These are phyloP conservation scores for Alternaria hordeiaustralica DNA, from an alignment of 2,329 filamentous ascomycete genomes.

Conservation along the genomic window DNA sequence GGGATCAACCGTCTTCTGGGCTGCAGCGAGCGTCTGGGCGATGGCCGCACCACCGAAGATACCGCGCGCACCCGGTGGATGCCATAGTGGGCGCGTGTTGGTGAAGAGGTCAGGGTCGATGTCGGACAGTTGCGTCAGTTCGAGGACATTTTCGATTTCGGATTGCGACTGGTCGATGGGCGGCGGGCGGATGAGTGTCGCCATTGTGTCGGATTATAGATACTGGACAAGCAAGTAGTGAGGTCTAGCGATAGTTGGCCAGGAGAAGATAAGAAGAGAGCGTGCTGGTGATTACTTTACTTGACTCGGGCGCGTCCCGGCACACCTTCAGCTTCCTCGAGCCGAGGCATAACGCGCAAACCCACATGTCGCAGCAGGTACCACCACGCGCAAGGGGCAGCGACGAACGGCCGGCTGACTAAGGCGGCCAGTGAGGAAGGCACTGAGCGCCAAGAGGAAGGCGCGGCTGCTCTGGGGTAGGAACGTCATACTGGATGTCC, in stretches of 20 bases:
- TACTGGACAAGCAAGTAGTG: background rate
- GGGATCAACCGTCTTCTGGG: constrained; percentile 81
- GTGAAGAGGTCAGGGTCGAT: constrained; percentile 90
- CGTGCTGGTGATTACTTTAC: background rate
- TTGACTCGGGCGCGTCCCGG: constrained; percentile 13
- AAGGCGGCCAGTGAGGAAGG: constrained; percentile 2
- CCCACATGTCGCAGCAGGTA: constrained; percentile 9
- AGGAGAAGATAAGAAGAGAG: background rate
- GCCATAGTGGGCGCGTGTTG: constrained; percentile 90
- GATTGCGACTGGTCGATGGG: constrained; percentile 74
- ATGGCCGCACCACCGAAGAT: constrained; percentile 95
- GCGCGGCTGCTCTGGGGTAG: constrained; percentile 7
- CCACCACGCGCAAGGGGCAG: constrained; percentile 1
- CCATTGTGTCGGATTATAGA: constrained; percentile 30
- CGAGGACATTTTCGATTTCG: constrained; percentile 86
- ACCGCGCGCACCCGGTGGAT: constrained; percentile 87
- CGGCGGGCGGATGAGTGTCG: constrained; percentile 77
- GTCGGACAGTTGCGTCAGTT: constrained; percentile 79
- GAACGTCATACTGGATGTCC: constrained; percentile 19
- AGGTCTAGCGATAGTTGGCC: background rate
- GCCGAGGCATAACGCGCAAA: constrained; percentile 26
- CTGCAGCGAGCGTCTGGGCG: constrained; percentile 86
- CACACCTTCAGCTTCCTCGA: constrained; percentile 17
- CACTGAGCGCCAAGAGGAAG: background rate
- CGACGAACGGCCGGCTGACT: constrained; percentile 17